phyloP scores from a whole-genome alignment of 1,284 basidiomycete genomes.

The Microbotryum intermedium region DNA sequence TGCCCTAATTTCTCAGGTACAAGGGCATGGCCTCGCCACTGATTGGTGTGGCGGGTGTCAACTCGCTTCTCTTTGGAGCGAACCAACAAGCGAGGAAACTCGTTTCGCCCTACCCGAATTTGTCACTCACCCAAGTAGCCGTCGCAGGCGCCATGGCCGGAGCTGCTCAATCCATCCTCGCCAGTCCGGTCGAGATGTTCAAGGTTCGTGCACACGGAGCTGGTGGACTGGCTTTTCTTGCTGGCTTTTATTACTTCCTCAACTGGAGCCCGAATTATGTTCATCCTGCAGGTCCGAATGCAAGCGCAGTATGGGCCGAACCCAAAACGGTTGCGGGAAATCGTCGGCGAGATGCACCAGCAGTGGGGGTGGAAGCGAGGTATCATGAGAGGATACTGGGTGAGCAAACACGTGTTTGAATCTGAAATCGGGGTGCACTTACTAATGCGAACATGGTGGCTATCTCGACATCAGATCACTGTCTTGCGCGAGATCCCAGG shows the following conservation, averaged over 20 bases:
- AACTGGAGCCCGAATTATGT: conserved; percentile 10
- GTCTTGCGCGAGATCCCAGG: conserved; percentile 82
- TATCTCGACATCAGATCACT: conserved; percentile 55
- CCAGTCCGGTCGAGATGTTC: conserved; percentile 59
- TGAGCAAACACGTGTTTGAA: conserved; percentile 37
- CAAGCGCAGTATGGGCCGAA: conserved; percentile 72
- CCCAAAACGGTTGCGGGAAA: conserved; percentile 56
- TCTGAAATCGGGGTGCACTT: no score
- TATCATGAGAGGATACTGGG: conserved; percentile 95
- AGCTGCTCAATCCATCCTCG: conserved; percentile 74
- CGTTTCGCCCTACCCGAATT: conserved; percentile 66
- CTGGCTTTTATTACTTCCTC: no score
- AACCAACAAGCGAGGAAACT: conserved; percentile 73
- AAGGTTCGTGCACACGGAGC: conserved; percentile 32
- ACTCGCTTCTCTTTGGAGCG: conserved; percentile 86
- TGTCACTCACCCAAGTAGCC: conserved; percentile 69
- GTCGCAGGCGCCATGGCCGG: conserved; percentile 84
- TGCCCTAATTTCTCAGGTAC: not conserved
- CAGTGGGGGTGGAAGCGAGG: conserved; percentile 76
- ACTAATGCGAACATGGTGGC: no score
- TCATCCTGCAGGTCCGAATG: conserved; percentile 80
- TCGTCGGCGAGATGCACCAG: conserved; percentile 72
- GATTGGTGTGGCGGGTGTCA: conserved; percentile 90
- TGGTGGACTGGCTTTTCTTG: not conserved
- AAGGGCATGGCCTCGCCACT: conserved; percentile 83